Conservation (phyloP, 148 eudicot genomes). For the Polygonum maritimum region DNA sequence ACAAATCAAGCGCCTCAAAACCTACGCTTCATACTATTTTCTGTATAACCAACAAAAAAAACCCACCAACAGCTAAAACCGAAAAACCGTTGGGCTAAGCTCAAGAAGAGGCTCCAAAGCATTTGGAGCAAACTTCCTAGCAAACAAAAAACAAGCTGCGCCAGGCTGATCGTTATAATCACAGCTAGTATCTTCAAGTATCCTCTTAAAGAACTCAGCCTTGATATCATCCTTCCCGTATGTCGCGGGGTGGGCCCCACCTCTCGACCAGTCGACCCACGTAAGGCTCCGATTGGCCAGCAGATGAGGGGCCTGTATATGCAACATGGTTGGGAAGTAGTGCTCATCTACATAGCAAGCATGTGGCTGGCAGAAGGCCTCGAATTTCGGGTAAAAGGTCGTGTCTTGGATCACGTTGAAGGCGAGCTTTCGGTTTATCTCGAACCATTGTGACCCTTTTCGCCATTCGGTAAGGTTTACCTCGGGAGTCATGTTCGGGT, state of each 20-base stretch:
- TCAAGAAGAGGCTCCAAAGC: conserved; percentile 12
- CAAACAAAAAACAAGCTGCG: conserved; percentile 11
- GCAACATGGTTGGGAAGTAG: conserved; percentile 17
- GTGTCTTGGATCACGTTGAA: conserved; percentile 4
- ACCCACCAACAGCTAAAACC: neutral
- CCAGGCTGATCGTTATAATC: conserved; percentile 2
- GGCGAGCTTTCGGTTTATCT: conserved; percentile 12
- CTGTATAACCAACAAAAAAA: neutral
- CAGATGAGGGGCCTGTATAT: conserved; percentile 6
- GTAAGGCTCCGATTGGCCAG: conserved; percentile 15
- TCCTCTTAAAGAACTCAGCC: conserved; percentile 5
- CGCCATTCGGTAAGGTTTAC: conserved; percentile 14
- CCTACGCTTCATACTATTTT: neutral
- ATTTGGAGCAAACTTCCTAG: conserved; percentile 16
- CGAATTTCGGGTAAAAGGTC: conserved; percentile 4
- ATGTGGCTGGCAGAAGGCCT: conserved; percentile 7
- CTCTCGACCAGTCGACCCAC: conserved; percentile 17
- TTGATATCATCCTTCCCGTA: conserved; percentile 7
- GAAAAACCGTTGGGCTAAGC: conserved; percentile 2
- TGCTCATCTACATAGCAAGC: conserved; percentile 17
- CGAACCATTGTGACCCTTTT: conserved; percentile 17
- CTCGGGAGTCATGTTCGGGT: conserved; percentile 13
- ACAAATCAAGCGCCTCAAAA: neutral
- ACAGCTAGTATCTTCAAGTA: neutral
- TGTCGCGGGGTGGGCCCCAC: conserved; percentile 17